phyloP scores from a whole-genome alignment of 192 early-diverging fungal species.

The Backusella australiensis region DNA sequence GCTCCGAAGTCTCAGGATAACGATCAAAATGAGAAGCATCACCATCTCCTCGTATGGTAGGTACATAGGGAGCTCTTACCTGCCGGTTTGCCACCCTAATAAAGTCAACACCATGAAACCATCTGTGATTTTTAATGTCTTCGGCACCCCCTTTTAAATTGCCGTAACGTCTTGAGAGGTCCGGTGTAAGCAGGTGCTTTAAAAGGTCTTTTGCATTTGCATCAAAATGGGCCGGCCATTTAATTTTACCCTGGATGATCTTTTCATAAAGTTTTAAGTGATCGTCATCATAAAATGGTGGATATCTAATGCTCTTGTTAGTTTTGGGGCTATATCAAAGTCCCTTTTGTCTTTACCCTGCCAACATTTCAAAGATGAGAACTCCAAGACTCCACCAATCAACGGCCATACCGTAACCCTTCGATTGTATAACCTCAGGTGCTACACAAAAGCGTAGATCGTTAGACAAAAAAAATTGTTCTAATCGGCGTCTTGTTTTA shows the following conservation, averaged over 20 bases:
- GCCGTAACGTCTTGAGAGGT: slow-evolving; percentile 84
- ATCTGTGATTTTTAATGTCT: slow-evolving; percentile 92
- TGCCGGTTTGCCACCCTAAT: slow-evolving; percentile 65
- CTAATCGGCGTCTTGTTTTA: slow-evolving; percentile 56
- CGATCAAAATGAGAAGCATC: slow-evolving; percentile 94
- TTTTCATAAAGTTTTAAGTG: slow-evolving; percentile 89
- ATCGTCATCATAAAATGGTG: slow-evolving; percentile 93
- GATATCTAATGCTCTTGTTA: slow-evolving; percentile 40
- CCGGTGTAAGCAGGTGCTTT: slow-evolving; percentile 74
- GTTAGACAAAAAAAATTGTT: background rate
- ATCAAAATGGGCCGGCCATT: slow-evolving; percentile 85
- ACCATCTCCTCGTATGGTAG: slow-evolving; percentile 74
- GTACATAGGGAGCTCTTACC: slow-evolving; percentile 84
- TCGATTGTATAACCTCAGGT: slow-evolving; percentile 85
- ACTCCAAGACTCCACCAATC: slow-evolving; percentile 97
- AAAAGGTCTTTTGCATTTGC: slow-evolving; percentile 79
- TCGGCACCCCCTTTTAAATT: slow-evolving; percentile 82
- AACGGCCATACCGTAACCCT: slow-evolving; percentile 85
- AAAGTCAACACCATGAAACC: slow-evolving; percentile 96
- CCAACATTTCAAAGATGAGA: slow-evolving; percentile 91
- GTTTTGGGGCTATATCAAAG: background rate
- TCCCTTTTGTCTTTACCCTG: slow-evolving; percentile 45
- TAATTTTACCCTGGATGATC: slow-evolving; percentile 78
- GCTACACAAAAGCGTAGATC: slow-evolving; percentile 50
- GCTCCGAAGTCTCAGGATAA: slow-evolving; percentile 90